These are phyloP conservation scores for Croton setiger DNA, from an alignment of 441 rosid species.

Conservation along the genomic window DNA sequence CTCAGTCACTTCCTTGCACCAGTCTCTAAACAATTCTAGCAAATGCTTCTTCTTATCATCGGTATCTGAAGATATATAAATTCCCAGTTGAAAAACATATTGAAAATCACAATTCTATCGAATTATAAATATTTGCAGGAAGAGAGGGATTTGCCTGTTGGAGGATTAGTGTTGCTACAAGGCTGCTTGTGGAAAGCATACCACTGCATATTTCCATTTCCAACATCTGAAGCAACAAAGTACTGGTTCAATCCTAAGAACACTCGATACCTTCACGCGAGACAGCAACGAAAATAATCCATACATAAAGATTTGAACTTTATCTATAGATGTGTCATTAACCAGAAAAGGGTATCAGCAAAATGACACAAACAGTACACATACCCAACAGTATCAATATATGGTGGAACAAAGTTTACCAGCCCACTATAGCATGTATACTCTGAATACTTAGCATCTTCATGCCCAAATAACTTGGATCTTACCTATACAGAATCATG, in stretches of 20 bases:
- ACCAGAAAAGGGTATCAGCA: neutral
- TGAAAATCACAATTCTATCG: neutral
- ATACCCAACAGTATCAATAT: slow-evolving; percentile 26
- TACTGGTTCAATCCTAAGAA: slow-evolving; percentile 31
- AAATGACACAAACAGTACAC: slow-evolving; percentile 1
- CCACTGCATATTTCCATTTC: slow-evolving; percentile 38
- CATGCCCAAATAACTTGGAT: slow-evolving; percentile 24
- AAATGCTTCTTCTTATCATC: slow-evolving; percentile 26
- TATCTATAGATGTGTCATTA: neutral
- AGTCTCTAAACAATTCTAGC: slow-evolving; percentile 24
- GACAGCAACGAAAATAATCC: slow-evolving; percentile 12
- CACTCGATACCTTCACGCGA: slow-evolving; percentile 28
- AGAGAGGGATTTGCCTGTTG: slow-evolving; percentile 18
- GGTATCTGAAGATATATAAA: neutral
- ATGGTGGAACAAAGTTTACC: slow-evolving; percentile 24
- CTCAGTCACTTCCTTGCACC: slow-evolving; percentile 25
- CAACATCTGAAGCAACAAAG: slow-evolving; percentile 34
- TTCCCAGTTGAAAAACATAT: neutral
- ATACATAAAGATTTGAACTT: neutral
- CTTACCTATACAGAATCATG: slow-evolving; percentile 19
- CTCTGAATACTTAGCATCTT: slow-evolving; percentile 30
- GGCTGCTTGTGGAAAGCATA: slow-evolving; percentile 36
- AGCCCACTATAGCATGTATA: slow-evolving; percentile 35
- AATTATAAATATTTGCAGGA: neutral
- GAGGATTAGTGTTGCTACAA: slow-evolving; percentile 14